Evolutionary conservation across 2,329 filamentous ascomycete genomes (phyloP), one percentile per base, ranked within the genome.

Genomic region (Akanthomyces muscarius): DNA sequence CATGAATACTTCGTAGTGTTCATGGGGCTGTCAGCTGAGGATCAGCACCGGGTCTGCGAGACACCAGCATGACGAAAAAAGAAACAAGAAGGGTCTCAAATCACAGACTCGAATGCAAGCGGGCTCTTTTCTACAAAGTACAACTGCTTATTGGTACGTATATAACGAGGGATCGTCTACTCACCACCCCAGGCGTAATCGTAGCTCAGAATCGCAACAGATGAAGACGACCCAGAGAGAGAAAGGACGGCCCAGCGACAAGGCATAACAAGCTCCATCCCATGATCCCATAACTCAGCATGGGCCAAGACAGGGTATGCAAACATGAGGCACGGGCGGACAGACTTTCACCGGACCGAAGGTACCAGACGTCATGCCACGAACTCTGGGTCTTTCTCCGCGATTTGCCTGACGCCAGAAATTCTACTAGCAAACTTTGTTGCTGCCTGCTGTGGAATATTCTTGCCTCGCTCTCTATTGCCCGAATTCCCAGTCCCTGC

Each of bases 21-120:
- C 13, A 41, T 16, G 53, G 30, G 55, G 30, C 44, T 42, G 25
- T 58, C 55, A 58, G 55, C 55, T 58, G 44, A 48, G 55, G 44
- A 58, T 48, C 55, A 30, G 44, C 55, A 13, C 42, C 55, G 2
- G 28, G n/a, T 25, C 28, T n/a, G 41, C 42, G 54, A 57, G 36
- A 60, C 47, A 52, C 11, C 7, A 30, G 8, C 14, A 5, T 54
- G 13, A 25, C 11, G 14, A 5, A 18, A 25, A 28, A 25, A 50
- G 4, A 28, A 10, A 16, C 47, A 28, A 14, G 11, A 16, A 41
- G 33, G 7, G 38, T 41, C 38, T 41, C 38, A 30, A 18, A 18
- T 23, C 3, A 48, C 45, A 16, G 21, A 48, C 13, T 25, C 28
- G 28, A 30, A 30, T 30, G 28, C 6, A 30, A 30, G 28, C 28